phyloP scores from a whole-genome alignment of 164 flowering plant genomes.

The Nelumbo lutea region DNA sequence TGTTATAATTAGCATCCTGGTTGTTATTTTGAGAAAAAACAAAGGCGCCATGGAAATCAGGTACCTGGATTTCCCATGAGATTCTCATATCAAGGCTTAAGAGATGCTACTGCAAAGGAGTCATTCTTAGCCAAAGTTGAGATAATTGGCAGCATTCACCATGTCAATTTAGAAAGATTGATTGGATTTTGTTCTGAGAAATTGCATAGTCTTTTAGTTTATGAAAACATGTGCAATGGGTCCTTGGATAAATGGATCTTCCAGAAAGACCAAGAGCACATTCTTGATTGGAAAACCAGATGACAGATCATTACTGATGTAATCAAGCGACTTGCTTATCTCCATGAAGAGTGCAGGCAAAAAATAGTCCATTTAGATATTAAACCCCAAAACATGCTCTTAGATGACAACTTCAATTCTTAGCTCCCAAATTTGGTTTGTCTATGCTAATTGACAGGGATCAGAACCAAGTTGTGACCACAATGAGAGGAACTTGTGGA shows the following conservation, averaged over 20 bases:
- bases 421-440: constrained; percentile 13
- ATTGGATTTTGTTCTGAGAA: constrained; percentile 24
- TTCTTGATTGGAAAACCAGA: constrained; percentile 15
- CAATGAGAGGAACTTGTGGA: constrained; percentile 31
- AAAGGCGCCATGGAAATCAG: background rate
- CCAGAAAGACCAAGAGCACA: background rate
- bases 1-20: background rate
- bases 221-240: constrained; percentile 20
- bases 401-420: no score
- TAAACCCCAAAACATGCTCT: no score
- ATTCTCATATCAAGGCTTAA: background rate
- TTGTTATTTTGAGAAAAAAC: background rate
- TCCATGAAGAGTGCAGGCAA: no score
- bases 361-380: no score
- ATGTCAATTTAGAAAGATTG: constrained; percentile 23
- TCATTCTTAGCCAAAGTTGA: constrained; percentile 25
- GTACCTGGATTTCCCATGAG: background rate
- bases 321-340: constrained; percentile 14
- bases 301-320: constrained; percentile 8
- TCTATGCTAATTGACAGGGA: constrained; percentile 18
- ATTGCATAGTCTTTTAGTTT: constrained; percentile 15
- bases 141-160: constrained; percentile 27
- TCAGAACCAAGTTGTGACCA: constrained; percentile 15
- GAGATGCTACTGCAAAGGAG: constrained; percentile 3
- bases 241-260: constrained; percentile 17